phyloP scores from a whole-genome alignment of 2,329 filamentous ascomycete species.

The Alternaria solani region DNA sequence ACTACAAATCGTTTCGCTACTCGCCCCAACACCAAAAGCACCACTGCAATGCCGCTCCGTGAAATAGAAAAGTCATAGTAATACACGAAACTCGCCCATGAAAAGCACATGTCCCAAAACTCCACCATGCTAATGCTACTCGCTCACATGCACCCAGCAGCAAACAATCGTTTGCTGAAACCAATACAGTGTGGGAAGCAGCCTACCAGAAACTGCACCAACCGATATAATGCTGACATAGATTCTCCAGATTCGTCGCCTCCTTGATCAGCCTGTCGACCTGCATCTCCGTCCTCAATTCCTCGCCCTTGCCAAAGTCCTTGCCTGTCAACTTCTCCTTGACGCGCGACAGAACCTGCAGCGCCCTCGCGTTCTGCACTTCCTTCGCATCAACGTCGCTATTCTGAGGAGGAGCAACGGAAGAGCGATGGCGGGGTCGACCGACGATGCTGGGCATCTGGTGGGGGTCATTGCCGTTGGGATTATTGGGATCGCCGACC shows the following conservation, averaged over 20 bases:
- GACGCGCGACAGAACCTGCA: constrained; percentile 90
- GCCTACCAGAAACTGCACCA: constrained; percentile 97
- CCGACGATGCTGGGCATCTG: constrained; percentile 41
- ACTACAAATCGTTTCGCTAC: background rate
- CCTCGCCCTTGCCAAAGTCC: constrained; percentile 82
- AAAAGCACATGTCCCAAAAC: background rate
- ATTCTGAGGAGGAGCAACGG: constrained; percentile 38
- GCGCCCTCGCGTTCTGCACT: constrained; percentile 88
- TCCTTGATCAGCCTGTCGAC: constrained; percentile 95
- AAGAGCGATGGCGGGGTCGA: constrained; percentile 48
- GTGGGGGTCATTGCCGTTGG: constrained; percentile 22
- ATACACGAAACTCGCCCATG: constrained; percentile 3
- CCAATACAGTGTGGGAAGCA: background rate
- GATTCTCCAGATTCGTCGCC: constrained; percentile 94
- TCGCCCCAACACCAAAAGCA: background rate
- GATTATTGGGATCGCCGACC: constrained; percentile 48
- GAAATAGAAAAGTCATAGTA: background rate
- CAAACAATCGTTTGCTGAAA: background rate
- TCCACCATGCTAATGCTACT: constrained; percentile 9
- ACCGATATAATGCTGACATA: constrained; percentile 98
- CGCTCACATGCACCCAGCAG: background rate
- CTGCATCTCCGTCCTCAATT: constrained; percentile 84
- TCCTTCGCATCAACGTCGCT: constrained; percentile 65
- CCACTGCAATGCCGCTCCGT: constrained; percentile 7
- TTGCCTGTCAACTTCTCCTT: constrained; percentile 94